Conservation (phyloP, 192 early-diverging fungal genomes). For the Phlyctochytrium bullatum region DNA sequence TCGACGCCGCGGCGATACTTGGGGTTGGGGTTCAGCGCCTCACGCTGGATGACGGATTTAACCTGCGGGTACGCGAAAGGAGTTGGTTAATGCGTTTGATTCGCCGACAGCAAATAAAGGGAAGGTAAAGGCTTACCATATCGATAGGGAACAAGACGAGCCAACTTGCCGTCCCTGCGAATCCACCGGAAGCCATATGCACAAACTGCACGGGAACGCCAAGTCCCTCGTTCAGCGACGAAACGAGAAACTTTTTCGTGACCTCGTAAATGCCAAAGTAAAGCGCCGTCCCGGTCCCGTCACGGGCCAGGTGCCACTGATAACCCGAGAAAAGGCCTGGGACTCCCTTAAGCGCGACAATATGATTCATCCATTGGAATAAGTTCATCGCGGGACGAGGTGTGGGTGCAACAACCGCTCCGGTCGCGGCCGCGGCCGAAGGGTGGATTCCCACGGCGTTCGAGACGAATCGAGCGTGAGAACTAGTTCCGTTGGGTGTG, state of each 20-base stretch:
- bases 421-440: background rate
- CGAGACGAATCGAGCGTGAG: too few relatives aligned
- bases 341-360: constrained; percentile 41
- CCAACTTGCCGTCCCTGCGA: constrained; percentile 49
- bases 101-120: background rate
- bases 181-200: constrained; percentile 50
- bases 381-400: background rate
- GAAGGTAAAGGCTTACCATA: constrained; percentile 29
- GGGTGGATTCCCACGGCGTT: too few relatives aligned
- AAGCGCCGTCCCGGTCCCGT: constrained; percentile 41
- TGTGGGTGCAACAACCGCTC: too few relatives aligned
- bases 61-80: constrained; percentile 17
- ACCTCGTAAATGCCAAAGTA: constrained; percentile 53
- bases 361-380: constrained; percentile 34
- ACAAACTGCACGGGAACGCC: constrained; percentile 26
- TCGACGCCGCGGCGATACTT: constrained; percentile 30
- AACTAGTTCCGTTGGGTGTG: background rate
- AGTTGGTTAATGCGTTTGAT: too few relatives aligned
- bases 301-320: constrained; percentile 34
- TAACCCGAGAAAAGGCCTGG: constrained; percentile 49
- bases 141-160: constrained; percentile 55
- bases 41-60: constrained; percentile 52
- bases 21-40: constrained; percentile 43
- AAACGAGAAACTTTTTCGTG: constrained; percentile 32
- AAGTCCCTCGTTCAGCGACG: constrained; percentile 13